Conservation (phyloP, 768 basidiomycete species). For the Leccinum pellstonianum region DNA sequence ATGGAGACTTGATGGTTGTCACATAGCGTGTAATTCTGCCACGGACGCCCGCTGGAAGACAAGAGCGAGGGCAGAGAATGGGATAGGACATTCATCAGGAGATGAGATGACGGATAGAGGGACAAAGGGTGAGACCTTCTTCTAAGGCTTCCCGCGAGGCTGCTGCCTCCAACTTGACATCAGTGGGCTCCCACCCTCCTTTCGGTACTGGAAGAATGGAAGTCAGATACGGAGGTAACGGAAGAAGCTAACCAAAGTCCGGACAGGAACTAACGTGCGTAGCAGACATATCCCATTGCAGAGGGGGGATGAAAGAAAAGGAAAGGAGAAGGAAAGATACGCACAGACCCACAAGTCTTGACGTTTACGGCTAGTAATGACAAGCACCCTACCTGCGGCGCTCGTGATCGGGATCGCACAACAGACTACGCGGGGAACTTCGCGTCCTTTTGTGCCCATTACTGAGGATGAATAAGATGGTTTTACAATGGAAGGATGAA, state of each 20-base stretch:
- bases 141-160: constrained; percentile 90
- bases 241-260: background rate
- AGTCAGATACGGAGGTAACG: constrained; percentile 8
- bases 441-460: constrained; percentile 70
- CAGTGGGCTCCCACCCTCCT: constrained; percentile 85
- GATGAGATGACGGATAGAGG: constrained; percentile 69
- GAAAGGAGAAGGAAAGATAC: constrained; percentile 37
- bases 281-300: constrained; percentile 1
- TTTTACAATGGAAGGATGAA: constrained; percentile 5
- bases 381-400: constrained; percentile 71
- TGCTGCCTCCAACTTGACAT: constrained; percentile 80
- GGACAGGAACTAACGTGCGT: constrained; percentile 1
- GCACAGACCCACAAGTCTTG: constrained; percentile 85
- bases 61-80: constrained; percentile 34
- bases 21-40: constrained; percentile 85
- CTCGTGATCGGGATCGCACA: constrained; percentile 85
- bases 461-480: constrained; percentile 7
- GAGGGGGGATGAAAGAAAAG: background rate
- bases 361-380: constrained; percentile 82
- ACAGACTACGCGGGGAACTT: constrained; percentile 82
- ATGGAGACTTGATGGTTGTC: constrained; percentile 74
- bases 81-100: constrained; percentile 61
- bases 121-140: constrained; percentile 92
- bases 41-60: constrained; percentile 73
- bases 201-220: constrained; percentile 66